Conservation (phyloP, 257 asterid species). For the Salvia splendens region DNA sequence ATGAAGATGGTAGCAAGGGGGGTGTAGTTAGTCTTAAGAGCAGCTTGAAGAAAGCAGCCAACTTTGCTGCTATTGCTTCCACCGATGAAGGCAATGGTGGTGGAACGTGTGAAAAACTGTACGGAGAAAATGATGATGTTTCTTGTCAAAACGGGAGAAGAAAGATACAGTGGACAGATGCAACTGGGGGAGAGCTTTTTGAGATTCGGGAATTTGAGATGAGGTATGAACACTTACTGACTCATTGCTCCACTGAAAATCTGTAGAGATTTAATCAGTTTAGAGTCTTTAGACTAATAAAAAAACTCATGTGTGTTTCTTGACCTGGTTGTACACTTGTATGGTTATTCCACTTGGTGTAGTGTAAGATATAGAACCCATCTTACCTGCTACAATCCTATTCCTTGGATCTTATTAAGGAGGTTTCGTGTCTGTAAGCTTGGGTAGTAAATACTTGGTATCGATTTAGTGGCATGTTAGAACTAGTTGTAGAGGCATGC, state of each 20-base stretch:
- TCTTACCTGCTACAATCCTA: constrained; percentile 16
- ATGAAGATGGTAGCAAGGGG: constrained; percentile 33
- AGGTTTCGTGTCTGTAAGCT: constrained; percentile 11
- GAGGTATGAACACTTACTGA: constrained; percentile 52
- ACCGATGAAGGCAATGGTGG: constrained; percentile 23
- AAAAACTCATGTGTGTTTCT: neutral
- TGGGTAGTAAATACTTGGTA: constrained; percentile 9
- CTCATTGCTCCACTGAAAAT: constrained; percentile 8
- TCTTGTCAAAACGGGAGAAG: constrained; percentile 52
- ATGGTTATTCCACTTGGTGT: neutral
- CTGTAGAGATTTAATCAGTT: neutral
- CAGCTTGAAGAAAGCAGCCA: constrained; percentile 69
- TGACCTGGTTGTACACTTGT: constrained; percentile 10
- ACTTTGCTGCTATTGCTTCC: constrained; percentile 31
- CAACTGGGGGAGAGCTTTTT: constrained; percentile 74
- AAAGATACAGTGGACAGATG: constrained; percentile 90
- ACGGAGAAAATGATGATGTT: constrained; percentile 40
- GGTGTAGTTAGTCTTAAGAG: constrained; percentile 56
- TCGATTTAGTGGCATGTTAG: constrained; percentile 5
- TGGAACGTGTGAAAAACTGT: constrained; percentile 31
- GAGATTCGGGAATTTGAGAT: constrained; percentile 90
- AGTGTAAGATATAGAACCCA: constrained; percentile 4
- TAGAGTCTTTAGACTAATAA: constrained; percentile 15
- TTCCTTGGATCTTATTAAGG: constrained; percentile 2
- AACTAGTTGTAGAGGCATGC: neutral